Percentiles rank a stretch among this genome's conserved stretches.
phyloP scores from a whole-genome alignment of 148 eudicot species.

The Fagopyrum tataricum region DNA sequence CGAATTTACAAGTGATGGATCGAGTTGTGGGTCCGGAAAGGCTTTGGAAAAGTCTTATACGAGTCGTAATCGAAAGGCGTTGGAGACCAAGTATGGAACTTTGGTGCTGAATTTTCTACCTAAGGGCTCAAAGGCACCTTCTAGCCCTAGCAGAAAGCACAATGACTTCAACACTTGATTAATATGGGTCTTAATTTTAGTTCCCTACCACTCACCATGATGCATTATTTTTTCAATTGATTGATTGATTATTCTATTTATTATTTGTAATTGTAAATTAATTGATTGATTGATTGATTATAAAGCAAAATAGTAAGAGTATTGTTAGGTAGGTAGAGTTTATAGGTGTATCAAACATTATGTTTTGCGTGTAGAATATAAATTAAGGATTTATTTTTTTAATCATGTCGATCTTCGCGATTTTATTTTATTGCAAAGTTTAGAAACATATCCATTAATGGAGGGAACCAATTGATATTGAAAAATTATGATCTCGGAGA shows the following conservation, averaged over 20 bases:
- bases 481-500: too few species aligned
- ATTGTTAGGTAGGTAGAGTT: background rate
- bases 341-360: background rate
- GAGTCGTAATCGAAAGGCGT: background rate
- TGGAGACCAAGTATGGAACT: background rate
- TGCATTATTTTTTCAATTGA: background rate
- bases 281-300: constrained; percentile 1
- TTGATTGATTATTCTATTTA: background rate
- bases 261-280: background rate
- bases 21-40: background rate
- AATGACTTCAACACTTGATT: constrained; percentile 10
- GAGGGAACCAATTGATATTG: too few species aligned
- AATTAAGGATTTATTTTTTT: background rate
- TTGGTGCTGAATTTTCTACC: constrained; percentile 10
- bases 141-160: background rate
- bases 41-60: background rate
- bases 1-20: background rate
- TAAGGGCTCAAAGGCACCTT: background rate
- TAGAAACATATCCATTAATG: background rate
- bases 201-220: too few species aligned
- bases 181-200: background rate
- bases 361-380: background rate
- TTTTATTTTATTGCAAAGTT: background rate
- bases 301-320: background rate
- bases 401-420: background rate